Evolutionary conservation across 2,329 filamentous ascomycete genomes (phyloP).

Genomic region (Periconia sp.): DNA sequence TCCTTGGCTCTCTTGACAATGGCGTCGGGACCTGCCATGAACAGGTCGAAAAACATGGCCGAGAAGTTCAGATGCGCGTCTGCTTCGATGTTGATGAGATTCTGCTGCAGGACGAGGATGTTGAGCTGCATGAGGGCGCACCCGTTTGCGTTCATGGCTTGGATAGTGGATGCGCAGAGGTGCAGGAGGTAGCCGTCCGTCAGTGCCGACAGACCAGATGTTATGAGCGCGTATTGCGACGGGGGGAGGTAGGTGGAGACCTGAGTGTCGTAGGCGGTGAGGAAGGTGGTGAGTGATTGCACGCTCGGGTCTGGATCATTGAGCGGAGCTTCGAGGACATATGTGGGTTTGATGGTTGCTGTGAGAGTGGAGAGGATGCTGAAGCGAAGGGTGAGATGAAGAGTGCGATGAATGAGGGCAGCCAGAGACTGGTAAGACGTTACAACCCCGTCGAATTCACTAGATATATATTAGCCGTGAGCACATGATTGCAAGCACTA

Average conservation of each 20-base stretch:
- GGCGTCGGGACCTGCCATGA: slow-evolving; percentile 64
- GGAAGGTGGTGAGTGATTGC: slow-evolving; percentile 77
- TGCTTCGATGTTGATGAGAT: slow-evolving; percentile 87
- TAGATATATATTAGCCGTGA: slow-evolving; percentile 30
- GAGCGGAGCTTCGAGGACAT: slow-evolving; percentile 68
- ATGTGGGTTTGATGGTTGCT: slow-evolving; percentile 51
- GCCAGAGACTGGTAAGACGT: slow-evolving; percentile 81
- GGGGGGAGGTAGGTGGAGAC: slow-evolving; percentile 71
- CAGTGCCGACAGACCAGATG: slow-evolving; percentile 72
- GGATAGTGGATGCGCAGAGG: slow-evolving; percentile 65
- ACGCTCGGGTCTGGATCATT: slow-evolving; percentile 78
- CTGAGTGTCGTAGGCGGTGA: slow-evolving; percentile 87
- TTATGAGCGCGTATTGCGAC: slow-evolving; percentile 70
- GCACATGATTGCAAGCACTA: not conserved
- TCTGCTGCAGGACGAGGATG: slow-evolving; percentile 92
- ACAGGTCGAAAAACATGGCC: slow-evolving; percentile 69
- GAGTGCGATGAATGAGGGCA: slow-evolving; percentile 74
- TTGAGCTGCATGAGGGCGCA: slow-evolving; percentile 90
- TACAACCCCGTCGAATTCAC: slow-evolving; percentile 84
- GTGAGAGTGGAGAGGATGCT: slow-evolving; percentile 79
- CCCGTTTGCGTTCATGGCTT: slow-evolving; percentile 81
- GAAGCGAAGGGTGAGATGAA: slow-evolving; percentile 87
- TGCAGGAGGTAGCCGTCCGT: slow-evolving; percentile 76
- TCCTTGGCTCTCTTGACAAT: slow-evolving; percentile 65
- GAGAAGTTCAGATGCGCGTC: slow-evolving; percentile 65